A percentile compares a stretch with the other conserved stretches of the same genome.
Evolutionary conservation across 2,329 filamentous ascomycete species (phyloP).

Genomic region (Arthrobotrys conoides): DNA sequence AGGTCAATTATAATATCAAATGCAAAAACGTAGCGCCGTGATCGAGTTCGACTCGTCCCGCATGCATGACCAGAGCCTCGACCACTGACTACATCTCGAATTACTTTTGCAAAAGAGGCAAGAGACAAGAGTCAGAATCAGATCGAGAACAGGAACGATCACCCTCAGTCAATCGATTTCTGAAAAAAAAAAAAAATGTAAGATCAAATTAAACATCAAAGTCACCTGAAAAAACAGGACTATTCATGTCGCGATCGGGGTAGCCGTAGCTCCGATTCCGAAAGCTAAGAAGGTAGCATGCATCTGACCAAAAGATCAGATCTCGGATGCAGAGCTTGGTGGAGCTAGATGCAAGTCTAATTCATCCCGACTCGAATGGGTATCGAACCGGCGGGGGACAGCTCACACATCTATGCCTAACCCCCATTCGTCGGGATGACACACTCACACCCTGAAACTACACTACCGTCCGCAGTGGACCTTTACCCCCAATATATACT

Average conservation of each 20-base stretch:
- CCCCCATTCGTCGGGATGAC: constrained; percentile 25
- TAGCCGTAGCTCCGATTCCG: background rate
- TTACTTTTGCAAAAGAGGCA: background rate
- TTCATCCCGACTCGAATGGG: constrained; percentile 26
- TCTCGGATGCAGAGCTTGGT: constrained; percentile 1
- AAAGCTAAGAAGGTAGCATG: background rate
- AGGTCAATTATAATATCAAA: background rate
- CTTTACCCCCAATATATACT: constrained; percentile 1
- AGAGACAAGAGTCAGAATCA: background rate
- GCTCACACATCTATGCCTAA: constrained; percentile 17
- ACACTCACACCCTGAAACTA: constrained; percentile 31
- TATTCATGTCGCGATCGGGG: background rate
- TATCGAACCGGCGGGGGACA: constrained; percentile 4
- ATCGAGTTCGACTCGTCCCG: no score
- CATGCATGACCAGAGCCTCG: background rate
- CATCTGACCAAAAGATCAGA: background rate
- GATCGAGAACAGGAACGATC: background rate
- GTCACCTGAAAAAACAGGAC: background rate
- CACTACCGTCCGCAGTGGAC: constrained; percentile 2
- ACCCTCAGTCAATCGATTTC: constrained; percentile 1
- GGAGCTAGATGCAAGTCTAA: constrained; percentile 16
- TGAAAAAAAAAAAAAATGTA: background rate
- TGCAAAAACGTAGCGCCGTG: background rate
- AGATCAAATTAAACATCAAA: background rate
- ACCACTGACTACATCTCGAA: background rate